Evolutionary conservation across 78 protist genomes (phyloP).

Genomic region (Cavenderia fasciculata): DNA sequence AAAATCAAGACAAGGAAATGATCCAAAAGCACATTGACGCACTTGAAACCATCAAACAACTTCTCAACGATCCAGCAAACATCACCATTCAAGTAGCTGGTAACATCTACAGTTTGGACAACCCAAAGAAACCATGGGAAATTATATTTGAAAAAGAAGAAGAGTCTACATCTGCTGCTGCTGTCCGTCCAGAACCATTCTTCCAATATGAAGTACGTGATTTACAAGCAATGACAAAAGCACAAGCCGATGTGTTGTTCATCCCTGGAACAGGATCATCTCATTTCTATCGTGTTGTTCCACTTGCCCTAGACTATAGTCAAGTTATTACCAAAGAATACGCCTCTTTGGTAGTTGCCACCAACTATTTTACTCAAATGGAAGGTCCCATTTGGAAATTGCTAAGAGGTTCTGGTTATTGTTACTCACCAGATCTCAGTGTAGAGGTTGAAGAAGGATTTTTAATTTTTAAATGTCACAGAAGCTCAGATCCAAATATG

Average conservation of each 20-base stretch:
- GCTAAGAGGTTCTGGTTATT: conserved; percentile 80
- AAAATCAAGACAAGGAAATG: conserved; percentile 1
- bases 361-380: conserved; percentile 19
- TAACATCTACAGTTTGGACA: background rate
- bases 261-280: conserved; percentile 1
- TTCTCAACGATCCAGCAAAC: background rate
- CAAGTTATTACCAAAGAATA: conserved; percentile 5
- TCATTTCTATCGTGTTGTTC: background rate
- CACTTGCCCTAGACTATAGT: background rate
- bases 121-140: conserved; percentile 24
- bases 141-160: background rate
- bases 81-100: conserved; percentile 8
- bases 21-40: background rate
- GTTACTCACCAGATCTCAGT: conserved; percentile 39
- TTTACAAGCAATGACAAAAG: background rate
- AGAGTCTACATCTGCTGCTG: background rate
- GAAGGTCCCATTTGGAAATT: conserved; percentile 81
- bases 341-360: background rate
- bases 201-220: background rate
- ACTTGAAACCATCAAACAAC: background rate
- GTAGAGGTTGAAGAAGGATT: conserved; percentile 30
- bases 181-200: background rate
- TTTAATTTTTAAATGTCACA: background rate
- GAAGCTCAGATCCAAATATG: background rate
- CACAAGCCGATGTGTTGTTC: background rate